Evolutionary conservation across 2,329 filamentous ascomycete species (phyloP).

Genomic region (Trichoderma atrobrunneum): DNA sequence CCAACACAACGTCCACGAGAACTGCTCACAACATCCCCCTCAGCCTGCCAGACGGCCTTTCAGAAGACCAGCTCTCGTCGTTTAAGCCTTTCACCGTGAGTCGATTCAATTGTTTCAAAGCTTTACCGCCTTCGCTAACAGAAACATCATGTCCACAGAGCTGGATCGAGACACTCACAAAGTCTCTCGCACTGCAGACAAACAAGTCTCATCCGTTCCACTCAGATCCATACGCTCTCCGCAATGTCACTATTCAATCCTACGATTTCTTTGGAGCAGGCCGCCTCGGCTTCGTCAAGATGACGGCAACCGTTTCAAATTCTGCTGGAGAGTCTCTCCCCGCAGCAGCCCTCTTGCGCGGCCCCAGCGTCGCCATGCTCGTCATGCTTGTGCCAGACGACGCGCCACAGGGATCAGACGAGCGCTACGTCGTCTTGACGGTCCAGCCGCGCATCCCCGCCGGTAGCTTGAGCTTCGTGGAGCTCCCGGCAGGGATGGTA

Average conservation of each 20-base stretch:
- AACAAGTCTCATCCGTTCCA: slow-evolving; percentile 51
- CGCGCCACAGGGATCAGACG: slow-evolving; percentile 34
- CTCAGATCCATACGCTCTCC: slow-evolving; percentile 50
- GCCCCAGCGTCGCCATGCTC: slow-evolving; percentile 60
- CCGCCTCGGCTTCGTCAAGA: slow-evolving; percentile 57
- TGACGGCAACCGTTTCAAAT: slow-evolving; percentile 50
- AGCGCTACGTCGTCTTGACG: slow-evolving; percentile 57
- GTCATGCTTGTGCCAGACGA: slow-evolving; percentile 56
- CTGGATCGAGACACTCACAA: slow-evolving; percentile 48
- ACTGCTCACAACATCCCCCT: slow-evolving; percentile 35
- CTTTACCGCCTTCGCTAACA: background rate
- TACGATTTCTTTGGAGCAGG: slow-evolving; percentile 49
- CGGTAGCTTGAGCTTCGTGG: slow-evolving; percentile 53
- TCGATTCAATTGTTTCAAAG: background rate
- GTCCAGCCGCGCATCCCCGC: slow-evolving; percentile 57
- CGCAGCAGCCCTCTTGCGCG: slow-evolving; percentile 55
- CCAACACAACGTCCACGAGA: background rate
- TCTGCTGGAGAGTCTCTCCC: slow-evolving; percentile 48
- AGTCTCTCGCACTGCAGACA: slow-evolving; percentile 46
- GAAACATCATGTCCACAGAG: slow-evolving; percentile 31
- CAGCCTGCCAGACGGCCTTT: slow-evolving; percentile 41
- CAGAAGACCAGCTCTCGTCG: slow-evolving; percentile 39
- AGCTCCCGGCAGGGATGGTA: slow-evolving; percentile 60
- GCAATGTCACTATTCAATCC: slow-evolving; percentile 50
- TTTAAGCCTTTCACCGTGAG: slow-evolving; percentile 49